A percentile compares a stretch with the other conserved stretches of the same genome.
Conservation (phyloP, 768 basidiomycete genomes). For the Mycena pura region DNA sequence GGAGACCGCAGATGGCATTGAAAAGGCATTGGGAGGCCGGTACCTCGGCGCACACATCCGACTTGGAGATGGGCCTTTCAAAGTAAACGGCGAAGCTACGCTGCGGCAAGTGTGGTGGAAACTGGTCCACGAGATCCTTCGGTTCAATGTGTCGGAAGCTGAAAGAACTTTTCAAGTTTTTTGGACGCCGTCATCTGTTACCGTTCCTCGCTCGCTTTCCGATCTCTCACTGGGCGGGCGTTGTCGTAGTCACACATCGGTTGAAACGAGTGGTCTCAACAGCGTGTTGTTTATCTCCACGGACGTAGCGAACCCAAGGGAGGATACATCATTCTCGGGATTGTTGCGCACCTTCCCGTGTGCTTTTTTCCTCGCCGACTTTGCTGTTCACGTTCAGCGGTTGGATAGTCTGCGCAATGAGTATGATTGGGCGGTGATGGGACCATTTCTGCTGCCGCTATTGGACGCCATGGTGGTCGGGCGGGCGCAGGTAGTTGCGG, state of each 20-base stretch:
- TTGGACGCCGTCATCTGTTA: slow-evolving; percentile 2
- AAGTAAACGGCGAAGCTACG: slow-evolving; percentile 45
- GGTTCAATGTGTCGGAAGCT: slow-evolving; percentile 44
- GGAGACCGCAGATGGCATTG: slow-evolving; percentile 51
- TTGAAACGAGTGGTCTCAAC: slow-evolving; percentile 48
- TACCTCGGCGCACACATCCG: slow-evolving; percentile 75
- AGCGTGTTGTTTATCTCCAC: slow-evolving; percentile 72
- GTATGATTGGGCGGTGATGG: slow-evolving; percentile 57
- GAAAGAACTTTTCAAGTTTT: slow-evolving; percentile 31
- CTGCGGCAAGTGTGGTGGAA: slow-evolving; percentile 61
- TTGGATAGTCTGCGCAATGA: slow-evolving; percentile 48
- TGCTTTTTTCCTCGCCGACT: slow-evolving; percentile 62
- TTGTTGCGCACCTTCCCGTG: slow-evolving; percentile 69
- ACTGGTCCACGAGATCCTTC: slow-evolving; percentile 57
- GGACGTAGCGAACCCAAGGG: slow-evolving; percentile 50
- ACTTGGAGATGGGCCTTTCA: slow-evolving; percentile 72
- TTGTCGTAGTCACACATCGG: slow-evolving; percentile 51
- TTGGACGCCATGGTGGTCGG: slow-evolving; percentile 76
- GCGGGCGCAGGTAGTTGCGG: slow-evolving; percentile 62
- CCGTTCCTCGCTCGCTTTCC: slow-evolving; percentile 15
- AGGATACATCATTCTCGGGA: slow-evolving; percentile 49
- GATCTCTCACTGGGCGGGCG: slow-evolving; percentile 27
- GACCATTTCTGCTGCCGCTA: slow-evolving; percentile 60
- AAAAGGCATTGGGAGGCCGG: slow-evolving; percentile 45
- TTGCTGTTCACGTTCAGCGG: slow-evolving; percentile 37